Conservation (phyloP, 805 yeast species). For the Maudiozyma saulgeensis region DNA sequence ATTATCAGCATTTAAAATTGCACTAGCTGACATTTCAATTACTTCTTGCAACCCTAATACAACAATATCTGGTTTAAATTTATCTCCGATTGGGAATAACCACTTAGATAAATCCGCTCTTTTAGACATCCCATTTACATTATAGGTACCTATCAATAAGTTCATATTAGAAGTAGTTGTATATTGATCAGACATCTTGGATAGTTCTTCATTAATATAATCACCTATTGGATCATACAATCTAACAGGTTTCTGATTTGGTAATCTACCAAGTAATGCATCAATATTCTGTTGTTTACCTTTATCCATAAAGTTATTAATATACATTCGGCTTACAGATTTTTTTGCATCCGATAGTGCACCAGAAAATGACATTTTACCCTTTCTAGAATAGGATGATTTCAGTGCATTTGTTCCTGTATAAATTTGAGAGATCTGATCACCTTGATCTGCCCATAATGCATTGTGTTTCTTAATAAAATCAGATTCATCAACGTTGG, state of each 20-base stretch:
- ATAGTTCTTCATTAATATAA: constrained; percentile 54
- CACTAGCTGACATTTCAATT: constrained; percentile 85
- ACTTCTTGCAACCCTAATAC: constrained; percentile 90
- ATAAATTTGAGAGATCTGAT: constrained; percentile 87
- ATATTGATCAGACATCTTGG: constrained; percentile 35
- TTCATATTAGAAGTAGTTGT: constrained; percentile 50
- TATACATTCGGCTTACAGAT: constrained; percentile 87
- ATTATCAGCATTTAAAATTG: constrained; percentile 74
- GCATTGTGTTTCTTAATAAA: constrained; percentile 63
- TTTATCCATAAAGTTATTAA: constrained; percentile 89
- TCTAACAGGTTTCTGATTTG: constrained; percentile 56
- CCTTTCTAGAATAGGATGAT: constrained; percentile 86
- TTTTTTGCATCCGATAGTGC: constrained; percentile 93
- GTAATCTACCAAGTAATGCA: constrained; percentile 68
- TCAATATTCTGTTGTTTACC: constrained; percentile 83
- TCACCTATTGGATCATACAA: constrained; percentile 84
- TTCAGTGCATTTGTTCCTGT: constrained; percentile 97
- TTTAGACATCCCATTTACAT: constrained; percentile 64
- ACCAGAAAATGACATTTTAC: constrained; percentile 94
- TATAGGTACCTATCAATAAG: constrained; percentile 76
- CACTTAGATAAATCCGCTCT: constrained; percentile 54
- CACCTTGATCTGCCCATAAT: constrained; percentile 98
- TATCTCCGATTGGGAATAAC: constrained; percentile 67
- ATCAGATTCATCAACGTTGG: constrained; percentile 37
- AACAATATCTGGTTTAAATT: constrained; percentile 60